Percentiles rank a stretch among this genome's conserved stretches.
These are phyloP conservation scores for Tolypocladium nubicola DNA, from an alignment of 2,329 filamentous ascomycete genomes.

Conservation along the genomic window DNA sequence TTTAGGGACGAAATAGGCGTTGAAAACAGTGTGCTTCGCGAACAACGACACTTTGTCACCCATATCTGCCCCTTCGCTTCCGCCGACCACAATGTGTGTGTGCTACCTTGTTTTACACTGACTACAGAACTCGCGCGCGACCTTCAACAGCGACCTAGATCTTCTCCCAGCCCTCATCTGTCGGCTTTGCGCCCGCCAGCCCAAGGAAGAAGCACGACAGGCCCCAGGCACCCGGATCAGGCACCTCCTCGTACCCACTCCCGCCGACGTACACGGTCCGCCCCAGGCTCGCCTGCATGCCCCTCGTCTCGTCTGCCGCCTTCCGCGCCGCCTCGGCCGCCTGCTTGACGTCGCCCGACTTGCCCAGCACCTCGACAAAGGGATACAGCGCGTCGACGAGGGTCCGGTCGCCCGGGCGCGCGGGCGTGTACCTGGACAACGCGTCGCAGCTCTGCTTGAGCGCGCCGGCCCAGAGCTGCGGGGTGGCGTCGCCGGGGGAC, in stretches of 20 bases:
- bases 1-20: constrained; percentile 26
- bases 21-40: constrained; percentile 17
- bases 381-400: constrained; percentile 83
- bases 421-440: constrained; percentile 77
- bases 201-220: constrained; percentile 75
- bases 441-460: constrained; percentile 60
- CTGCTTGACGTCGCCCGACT: constrained; percentile 54
- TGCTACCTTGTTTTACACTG: background rate
- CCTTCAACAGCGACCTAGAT: background rate
- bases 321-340: constrained; percentile 66
- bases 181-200: constrained; percentile 40
- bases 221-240: constrained; percentile 59
- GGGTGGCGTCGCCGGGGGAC: constrained; percentile 26
- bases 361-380: constrained; percentile 63
- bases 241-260: constrained; percentile 34
- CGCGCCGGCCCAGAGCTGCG: constrained; percentile 48
- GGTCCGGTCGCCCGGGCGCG: constrained; percentile 79
- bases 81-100: background rate
- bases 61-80: constrained; percentile 5
- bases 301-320: constrained; percentile 76
- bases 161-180: background rate
- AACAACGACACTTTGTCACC: background rate
- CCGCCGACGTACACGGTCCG: constrained; percentile 34
- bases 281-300: constrained; percentile 84
- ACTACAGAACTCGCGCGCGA: constrained; percentile 3